phyloP scores from a whole-genome alignment of 1,284 basidiomycete genomes.

The Irpex sp. region DNA sequence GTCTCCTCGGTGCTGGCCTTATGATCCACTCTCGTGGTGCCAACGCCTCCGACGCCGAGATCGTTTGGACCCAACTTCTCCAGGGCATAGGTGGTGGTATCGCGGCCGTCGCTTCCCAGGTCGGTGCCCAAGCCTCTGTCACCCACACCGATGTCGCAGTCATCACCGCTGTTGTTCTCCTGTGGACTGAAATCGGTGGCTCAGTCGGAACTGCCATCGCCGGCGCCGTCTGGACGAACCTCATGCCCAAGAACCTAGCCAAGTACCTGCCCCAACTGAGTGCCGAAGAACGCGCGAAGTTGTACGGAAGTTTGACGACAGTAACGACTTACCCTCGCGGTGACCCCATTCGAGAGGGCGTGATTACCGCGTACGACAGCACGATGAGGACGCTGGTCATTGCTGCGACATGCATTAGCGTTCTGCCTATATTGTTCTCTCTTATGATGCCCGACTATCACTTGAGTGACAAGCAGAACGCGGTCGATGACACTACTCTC shows the following conservation, averaged over 20 bases:
- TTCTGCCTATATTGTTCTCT: slow-evolving; percentile 22
- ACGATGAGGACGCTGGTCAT: slow-evolving; percentile 52
- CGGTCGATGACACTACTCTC: slow-evolving; percentile 20
- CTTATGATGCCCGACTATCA: slow-evolving; percentile 25
- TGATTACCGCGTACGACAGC: slow-evolving; percentile 48
- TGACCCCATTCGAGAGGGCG: slow-evolving; percentile 52
- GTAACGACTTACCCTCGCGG: slow-evolving; percentile 41
- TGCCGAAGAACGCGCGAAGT: slow-evolving; percentile 28
- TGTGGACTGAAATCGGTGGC: slow-evolving; percentile 77
- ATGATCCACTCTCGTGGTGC: slow-evolving; percentile 72
- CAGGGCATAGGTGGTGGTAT: slow-evolving; percentile 80
- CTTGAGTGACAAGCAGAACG: slow-evolving; percentile 26
- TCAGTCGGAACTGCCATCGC: slow-evolving; percentile 65
- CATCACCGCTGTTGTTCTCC: slow-evolving; percentile 75
- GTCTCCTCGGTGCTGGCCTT: slow-evolving; percentile 62
- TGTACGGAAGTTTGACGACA: slow-evolving; percentile 49
- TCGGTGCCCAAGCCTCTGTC: slow-evolving; percentile 76
- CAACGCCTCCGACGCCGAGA: slow-evolving; percentile 50
- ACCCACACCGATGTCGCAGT: slow-evolving; percentile 74
- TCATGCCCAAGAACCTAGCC: slow-evolving; percentile 55
- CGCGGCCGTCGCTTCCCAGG: slow-evolving; percentile 63
- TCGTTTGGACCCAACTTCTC: slow-evolving; percentile 69
- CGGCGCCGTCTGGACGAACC: slow-evolving; percentile 53
- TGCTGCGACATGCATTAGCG: slow-evolving; percentile 26
- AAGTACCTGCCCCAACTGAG: slow-evolving; percentile 43